Base-by-base conservation (phyloP, 129 eudicot genomes). In the Tagetes erecta region DNA sequence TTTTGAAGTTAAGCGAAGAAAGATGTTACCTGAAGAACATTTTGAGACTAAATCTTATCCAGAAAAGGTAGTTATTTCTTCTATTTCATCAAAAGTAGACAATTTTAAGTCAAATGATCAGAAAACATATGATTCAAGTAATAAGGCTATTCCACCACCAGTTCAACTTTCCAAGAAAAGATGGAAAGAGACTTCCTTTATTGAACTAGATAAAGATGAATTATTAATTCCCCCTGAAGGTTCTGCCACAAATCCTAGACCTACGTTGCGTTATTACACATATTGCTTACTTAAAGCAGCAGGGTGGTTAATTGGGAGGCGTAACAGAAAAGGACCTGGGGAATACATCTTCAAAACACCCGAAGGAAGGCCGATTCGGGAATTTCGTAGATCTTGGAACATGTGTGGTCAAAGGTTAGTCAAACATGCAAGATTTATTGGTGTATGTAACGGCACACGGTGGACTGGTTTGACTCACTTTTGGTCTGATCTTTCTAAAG, bases 261-360 rank as follows among this genome's bases (percentile, higher is more conserved):
- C 88, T 64, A 80, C 83, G 73, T 89, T 94, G 52, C 96, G 99
- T 46, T 83, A 85, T 70, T 86, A 86, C 81, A 81, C 85, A 44
- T 57, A 84, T 66, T 81, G 84, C 46, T 80, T 94, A 79, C 86
- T 94, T 34, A 85, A 70, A 68, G 86, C 91, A 58, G 89, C 96
- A 44, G 96, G 97, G 51, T 94, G 99, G 99, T 77, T 78, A 65
- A 77, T 87, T 37, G 99, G 96, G 63, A 94, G 89, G 76, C 89
- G 91, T 71, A 87, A 80, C 71, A 85, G 96, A 73, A 86, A 86
- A 72, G 86, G 86, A 72, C 67, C 71, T 59, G 97, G 90, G 42
- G 97, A 91, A 53, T 91, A 82, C 34, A 78, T 94, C 13, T 94
- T 88, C 67, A 80, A 71, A 80, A 83, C 96, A n/a, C 99, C 99